Conservation (phyloP, 208 protist species). For the Leishmania gerbilli region DNA sequence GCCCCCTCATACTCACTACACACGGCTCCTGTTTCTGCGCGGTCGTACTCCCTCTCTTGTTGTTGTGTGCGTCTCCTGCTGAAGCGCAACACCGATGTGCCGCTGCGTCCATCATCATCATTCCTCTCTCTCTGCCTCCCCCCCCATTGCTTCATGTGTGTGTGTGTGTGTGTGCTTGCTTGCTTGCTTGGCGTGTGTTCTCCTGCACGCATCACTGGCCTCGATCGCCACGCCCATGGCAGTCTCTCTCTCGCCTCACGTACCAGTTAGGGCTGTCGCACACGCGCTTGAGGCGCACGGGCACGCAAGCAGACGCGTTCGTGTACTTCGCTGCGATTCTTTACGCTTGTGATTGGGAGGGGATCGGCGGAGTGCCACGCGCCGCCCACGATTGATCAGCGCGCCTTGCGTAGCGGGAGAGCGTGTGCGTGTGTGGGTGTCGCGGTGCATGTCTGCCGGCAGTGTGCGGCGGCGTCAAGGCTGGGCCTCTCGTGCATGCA, state of each 20-base stretch:
- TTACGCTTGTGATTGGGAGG: no score
- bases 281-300: background rate
- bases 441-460: conserved; percentile 1
- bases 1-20: background rate
- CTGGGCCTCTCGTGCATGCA: background rate
- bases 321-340: no score
- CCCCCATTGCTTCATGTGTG: background rate
- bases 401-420: background rate
- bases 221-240: no score
- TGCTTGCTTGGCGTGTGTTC: background rate
- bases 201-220: no score
- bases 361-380: no score
- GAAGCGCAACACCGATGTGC: background rate
- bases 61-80: background rate
- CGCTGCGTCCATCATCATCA: background rate
- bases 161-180: background rate
- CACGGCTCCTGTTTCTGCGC: background rate
- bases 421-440: background rate
- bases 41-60: background rate
- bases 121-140: background rate
- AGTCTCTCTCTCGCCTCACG: background rate
- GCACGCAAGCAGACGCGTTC: background rate
- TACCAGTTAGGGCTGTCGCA: background rate
- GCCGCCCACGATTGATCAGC: no score
- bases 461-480: background rate